A percentile compares a stretch with the other conserved stretches of the same genome.
Conservation (phyloP, 1,139 yeast species). For the Zygosaccharomyces sapae region DNA sequence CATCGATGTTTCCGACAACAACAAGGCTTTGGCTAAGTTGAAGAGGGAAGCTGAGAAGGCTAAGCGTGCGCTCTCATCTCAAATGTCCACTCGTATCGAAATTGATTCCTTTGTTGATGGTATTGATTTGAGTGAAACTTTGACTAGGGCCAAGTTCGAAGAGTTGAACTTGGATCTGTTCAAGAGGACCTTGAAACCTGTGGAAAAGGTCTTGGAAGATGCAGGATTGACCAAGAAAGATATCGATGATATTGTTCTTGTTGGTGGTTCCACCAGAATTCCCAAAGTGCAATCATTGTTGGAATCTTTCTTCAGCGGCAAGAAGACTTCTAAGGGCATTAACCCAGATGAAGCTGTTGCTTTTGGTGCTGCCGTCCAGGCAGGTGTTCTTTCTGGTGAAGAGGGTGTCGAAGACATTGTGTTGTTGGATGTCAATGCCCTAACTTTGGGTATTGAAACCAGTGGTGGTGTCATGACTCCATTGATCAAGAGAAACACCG, state of each 20-base stretch:
- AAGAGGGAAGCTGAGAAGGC: constrained; percentile 97
- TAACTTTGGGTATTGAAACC: constrained; percentile 93
- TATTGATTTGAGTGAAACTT: constrained; percentile 86
- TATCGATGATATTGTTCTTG: constrained; percentile 87
- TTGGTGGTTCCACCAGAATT: constrained; percentile 97
- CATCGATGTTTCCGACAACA: constrained; percentile 67
- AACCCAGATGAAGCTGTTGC: constrained; percentile 98
- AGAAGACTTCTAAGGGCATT: constrained; percentile 92
- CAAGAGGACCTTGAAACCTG: constrained; percentile 88
- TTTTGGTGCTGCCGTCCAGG: constrained; percentile 96
- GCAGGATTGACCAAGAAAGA: constrained; percentile 79
- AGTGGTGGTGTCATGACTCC: constrained; percentile 98
- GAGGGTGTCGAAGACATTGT: constrained; percentile 69
- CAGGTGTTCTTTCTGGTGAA: constrained; percentile 91
- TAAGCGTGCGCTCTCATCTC: constrained; percentile 88
- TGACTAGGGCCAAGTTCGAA: constrained; percentile 93
- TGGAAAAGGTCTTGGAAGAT: constrained; percentile 86
- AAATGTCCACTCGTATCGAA: constrained; percentile 73
- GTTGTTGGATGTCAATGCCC: constrained; percentile 84
- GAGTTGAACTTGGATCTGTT: constrained; percentile 83
- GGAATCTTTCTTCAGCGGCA: constrained; percentile 84
- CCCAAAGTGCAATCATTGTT: constrained; percentile 93
- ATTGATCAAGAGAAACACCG: constrained; percentile 90
- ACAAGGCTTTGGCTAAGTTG: constrained; percentile 80
- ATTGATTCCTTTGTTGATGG: constrained; percentile 95